These are phyloP conservation scores for Podaxis sp. DNA, from an alignment of 768 basidiomycete genomes.

Conservation along the genomic window DNA sequence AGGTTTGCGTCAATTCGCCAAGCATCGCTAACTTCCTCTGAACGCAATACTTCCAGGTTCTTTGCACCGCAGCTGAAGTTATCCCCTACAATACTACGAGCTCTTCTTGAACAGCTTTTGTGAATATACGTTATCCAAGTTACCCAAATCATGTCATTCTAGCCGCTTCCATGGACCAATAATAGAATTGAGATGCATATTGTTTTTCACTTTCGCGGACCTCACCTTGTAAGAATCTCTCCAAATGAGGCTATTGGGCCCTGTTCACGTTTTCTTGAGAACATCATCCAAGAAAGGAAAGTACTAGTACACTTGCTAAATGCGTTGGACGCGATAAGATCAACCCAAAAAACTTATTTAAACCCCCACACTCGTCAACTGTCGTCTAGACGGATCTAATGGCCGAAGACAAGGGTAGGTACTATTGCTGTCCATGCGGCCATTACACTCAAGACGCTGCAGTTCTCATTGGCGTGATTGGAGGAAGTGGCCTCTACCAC, in stretches of 20 bases:
- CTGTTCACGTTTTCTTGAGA: neutral
- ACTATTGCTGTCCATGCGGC: neutral
- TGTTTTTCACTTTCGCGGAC: neutral
- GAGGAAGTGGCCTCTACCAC: slow-evolving; percentile 90
- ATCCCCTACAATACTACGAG: neutral
- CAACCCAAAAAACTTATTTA: neutral
- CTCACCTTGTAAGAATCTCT: neutral
- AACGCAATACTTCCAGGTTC: neutral
- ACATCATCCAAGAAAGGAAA: neutral
- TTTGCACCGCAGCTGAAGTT: neutral
- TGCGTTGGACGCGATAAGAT: neutral
- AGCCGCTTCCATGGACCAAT: neutral
- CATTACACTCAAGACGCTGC: neutral
- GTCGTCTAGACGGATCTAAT: neutral
- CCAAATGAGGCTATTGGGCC: neutral
- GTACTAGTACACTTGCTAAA: neutral
- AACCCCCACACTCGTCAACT: neutral
- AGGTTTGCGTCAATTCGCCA: slow-evolving; percentile 33
- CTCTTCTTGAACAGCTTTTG: neutral
- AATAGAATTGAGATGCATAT: neutral
- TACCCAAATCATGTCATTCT: too few relatives aligned
- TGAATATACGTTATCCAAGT: neutral
- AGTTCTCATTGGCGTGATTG: slow-evolving; percentile 88
- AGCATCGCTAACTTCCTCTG: neutral
- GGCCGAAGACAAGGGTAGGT: slow-evolving; percentile 4